Evolutionary conservation across 768 basidiomycete species (phyloP).

Genomic region (Tricholoma terreum): DNA sequence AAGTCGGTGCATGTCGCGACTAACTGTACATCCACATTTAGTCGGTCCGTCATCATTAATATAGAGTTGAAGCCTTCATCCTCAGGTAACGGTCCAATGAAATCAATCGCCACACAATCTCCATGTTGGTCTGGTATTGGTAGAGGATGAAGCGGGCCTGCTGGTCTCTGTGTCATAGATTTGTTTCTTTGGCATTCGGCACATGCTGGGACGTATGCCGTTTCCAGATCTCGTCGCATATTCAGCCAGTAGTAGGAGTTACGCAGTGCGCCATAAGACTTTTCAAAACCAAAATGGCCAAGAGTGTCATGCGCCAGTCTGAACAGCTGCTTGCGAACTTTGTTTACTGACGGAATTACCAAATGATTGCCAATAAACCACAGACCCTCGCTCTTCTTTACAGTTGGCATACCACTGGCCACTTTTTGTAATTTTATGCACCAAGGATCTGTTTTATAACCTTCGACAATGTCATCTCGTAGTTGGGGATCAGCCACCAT

Average conservation of each 20-base stretch:
- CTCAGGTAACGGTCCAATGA: conserved; percentile 31
- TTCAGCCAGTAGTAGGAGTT: conserved; percentile 29
- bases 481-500: not conserved
- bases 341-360: not conserved
- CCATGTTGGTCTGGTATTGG: not conserved
- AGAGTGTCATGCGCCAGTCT: too few relatives aligned
- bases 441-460: not conserved
- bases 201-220: too few relatives aligned
- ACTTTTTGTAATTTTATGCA: not conserved
- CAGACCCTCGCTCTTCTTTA: not conserved
- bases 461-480: not conserved
- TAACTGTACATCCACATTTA: conserved; percentile 7
- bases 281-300: conserved; percentile 30
- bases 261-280: conserved; percentile 22
- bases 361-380: not conserved
- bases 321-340: not conserved
- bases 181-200: not conserved
- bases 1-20: not conserved
- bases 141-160: not conserved
- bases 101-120: conserved; percentile 28
- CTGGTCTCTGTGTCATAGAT: not conserved
- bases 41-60: conserved; percentile 15
- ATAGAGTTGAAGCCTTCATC: conserved; percentile 29
- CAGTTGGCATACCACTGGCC: not conserved
- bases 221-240: conserved; percentile 23